Base-by-base conservation (phyloP, 768 basidiomycete species). In the Terana coerulea region DNA sequence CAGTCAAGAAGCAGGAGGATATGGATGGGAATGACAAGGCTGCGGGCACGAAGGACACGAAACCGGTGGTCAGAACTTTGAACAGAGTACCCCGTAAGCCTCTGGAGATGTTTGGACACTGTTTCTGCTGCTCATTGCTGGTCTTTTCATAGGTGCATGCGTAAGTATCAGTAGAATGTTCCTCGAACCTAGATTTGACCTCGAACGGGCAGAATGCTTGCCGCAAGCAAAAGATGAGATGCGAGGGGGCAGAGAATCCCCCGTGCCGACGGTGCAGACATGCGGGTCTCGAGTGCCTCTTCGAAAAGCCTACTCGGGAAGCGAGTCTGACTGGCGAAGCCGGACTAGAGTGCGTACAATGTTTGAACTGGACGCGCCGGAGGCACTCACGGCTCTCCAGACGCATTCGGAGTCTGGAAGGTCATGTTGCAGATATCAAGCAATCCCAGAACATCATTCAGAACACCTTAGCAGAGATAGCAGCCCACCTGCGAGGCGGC, bases 151-250 rank as follows among this genome's bases (percentile, higher is more conserved):
- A 92, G 90, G 90, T 64, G 90, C 90, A 50, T 92, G 90, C 62
- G 90, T 92, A 68, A 69, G 81, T 66, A 42, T 19, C 17, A 22
- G 37, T 22, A 30, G 30, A 21, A 24, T 30, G 51, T 14, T 48
- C 51, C 44, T 6, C 47, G 49, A 22, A 15, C 30, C 15, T 21
- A 15, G 45, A n/a, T 53, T 21, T 60, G 59, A 44, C 52, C 53
- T 22, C 34, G 26, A 42, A 26, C 36, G 47, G 35, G 35, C 65
- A 94, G 91, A 95, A 95, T 83, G 90, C 92, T 15, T 95, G 94
- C 69, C 77, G 94, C 60, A 90, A 92, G 63, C 93, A 95, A 75
- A 97, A 97, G 73, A 97, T 97, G 95, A 78, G 93, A 60, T 98
- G 94, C 65, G 92, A 95, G 67, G 93, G 92, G 1, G 95, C 93